Conservation (phyloP, 2,329 filamentous ascomycete genomes). For the Fusarium coicis region DNA sequence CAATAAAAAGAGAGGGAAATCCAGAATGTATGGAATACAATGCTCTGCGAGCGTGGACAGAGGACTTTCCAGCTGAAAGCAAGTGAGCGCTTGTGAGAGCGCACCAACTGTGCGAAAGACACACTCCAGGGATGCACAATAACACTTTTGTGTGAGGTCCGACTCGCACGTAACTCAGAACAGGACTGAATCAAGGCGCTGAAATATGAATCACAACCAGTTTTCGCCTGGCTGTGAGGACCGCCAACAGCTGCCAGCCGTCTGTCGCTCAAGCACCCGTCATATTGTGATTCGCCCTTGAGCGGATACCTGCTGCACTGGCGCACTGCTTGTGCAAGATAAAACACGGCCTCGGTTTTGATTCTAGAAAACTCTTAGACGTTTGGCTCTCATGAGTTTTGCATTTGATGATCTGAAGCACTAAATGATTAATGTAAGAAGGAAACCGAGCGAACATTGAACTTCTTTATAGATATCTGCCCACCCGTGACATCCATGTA, state of each 20-base stretch:
- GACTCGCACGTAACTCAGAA: constrained; percentile 32
- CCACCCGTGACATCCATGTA: background rate
- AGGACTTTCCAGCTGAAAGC: constrained; percentile 12
- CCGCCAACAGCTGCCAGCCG: constrained; percentile 39
- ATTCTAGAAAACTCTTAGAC: background rate
- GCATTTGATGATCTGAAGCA: background rate
- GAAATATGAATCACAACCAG: constrained; percentile 28
- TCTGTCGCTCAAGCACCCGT: constrained; percentile 17
- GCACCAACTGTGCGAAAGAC: constrained; percentile 20
- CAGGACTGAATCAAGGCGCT: background rate
- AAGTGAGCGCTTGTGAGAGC: constrained; percentile 24
- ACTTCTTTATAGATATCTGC: no score
- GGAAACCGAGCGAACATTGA: background rate
- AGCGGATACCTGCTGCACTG: constrained; percentile 26
- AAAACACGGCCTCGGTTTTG: background rate
- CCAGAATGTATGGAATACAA: background rate
- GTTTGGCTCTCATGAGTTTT: background rate
- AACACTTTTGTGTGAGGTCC: constrained; percentile 15
- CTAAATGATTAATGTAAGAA: background rate
- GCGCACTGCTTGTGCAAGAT: background rate
- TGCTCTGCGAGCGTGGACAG: background rate
- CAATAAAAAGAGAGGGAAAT: background rate
- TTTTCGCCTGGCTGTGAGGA: background rate
- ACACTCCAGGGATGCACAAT: constrained; percentile 30
- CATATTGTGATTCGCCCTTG: constrained; percentile 26